Evolutionary conservation across 306 rosid genomes (phyloP), one percentile per base, ranked within the genome.

Genomic region (Heteromeles arbutifolia): DNA sequence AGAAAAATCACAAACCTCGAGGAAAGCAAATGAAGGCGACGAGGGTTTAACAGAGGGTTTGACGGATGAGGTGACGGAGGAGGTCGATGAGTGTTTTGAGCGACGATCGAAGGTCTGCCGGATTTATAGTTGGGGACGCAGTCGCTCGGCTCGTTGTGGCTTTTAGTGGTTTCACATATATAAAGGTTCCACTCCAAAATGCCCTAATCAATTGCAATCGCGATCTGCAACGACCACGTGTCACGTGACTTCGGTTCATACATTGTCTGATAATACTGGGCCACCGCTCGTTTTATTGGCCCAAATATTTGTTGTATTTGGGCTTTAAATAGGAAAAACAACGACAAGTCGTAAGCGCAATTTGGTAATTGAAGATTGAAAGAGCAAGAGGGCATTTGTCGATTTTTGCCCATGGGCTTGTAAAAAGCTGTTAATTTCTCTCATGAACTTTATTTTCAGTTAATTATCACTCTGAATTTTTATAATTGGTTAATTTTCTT

Each of bases 121-220:
- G 66, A 73, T 73, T 59, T 21, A 50, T 5, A 17, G 39, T 11
- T 58, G 58, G 58, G 41, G 57, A 39, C 69, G 77, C 68, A 52
- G 77, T 59, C 58, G 77, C 56, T 59, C 57, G 68, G 29, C 67
- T 43, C 28, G 31, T 50, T 50, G 54, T 17, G 54, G 54, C 13
- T 48, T 25, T 58, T 59, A 6, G 58, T 41, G 69, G 77, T 73
- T 59, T 64, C 28, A 41, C 77, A 6, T 59, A 59, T 73, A 73
- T 59, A 73, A 73, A 43, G 69, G 69, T 59, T 50, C 54, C 54
- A 50, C 54, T 50, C 19, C 54, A 39, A 6, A 43, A 73, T 73
- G 77, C 77, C 77, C 77, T 73, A 73, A 73, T 73, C 57, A 57
- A 24, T 59, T 73, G 10, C 13, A 73, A 73, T 25, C 52, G 21